Percentiles rank a stretch among this genome's conserved stretches.
phyloP scores from a whole-genome alignment of 192 early-diverging fungal genomes.

The Mortierella antarctica region DNA sequence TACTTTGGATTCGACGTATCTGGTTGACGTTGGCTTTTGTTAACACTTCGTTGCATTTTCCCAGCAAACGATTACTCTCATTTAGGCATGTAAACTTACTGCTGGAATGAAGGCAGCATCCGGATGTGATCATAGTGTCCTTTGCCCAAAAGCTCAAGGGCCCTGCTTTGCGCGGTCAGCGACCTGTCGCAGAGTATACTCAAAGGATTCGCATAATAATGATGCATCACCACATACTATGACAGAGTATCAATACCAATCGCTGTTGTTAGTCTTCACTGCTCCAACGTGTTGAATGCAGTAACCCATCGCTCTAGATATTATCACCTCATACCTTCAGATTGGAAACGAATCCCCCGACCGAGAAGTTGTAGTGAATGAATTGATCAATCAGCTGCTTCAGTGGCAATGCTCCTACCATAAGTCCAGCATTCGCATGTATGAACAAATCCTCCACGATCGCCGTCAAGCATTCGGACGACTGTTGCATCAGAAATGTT shows the following conservation, averaged over 20 bases:
- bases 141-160: constrained; percentile 44
- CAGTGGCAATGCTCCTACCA: constrained; percentile 77
- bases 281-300: not conserved
- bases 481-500: constrained; percentile 84
- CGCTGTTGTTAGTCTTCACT: no score
- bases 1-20: constrained; percentile 31
- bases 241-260: not conserved
- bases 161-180: constrained; percentile 21
- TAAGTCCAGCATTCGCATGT: constrained; percentile 57
- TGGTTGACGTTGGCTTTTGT: not conserved
- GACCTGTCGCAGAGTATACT: constrained; percentile 67
- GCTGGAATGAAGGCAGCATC: constrained; percentile 77
- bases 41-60: not conserved
- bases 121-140: constrained; percentile 74
- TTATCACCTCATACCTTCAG: constrained; percentile 64
- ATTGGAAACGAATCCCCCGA: constrained; percentile 75
- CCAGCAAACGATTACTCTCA: not conserved
- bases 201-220: constrained; percentile 88
- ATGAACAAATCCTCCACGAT: constrained; percentile 67
- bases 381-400: constrained; percentile 85
- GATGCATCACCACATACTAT: constrained; percentile 88
- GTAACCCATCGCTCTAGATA: not conserved
- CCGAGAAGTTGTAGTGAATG: constrained; percentile 82
- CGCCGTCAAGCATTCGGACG: constrained; percentile 72
- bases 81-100: constrained; percentile 49